Conservation (phyloP, 2,329 filamentous ascomycete species). For the Sporothrix protearum region DNA sequence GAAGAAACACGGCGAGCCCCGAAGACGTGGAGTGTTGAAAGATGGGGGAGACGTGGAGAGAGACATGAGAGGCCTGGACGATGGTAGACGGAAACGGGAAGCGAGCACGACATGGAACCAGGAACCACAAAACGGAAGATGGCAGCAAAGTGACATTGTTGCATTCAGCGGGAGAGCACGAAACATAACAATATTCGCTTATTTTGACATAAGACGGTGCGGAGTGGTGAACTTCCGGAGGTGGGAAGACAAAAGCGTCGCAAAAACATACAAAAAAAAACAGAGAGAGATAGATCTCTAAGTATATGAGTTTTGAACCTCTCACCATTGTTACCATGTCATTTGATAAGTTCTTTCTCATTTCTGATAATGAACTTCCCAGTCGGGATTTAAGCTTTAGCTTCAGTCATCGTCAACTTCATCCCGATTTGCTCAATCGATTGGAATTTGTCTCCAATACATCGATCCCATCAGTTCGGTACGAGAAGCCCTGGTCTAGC, state of each 20-base stretch:
- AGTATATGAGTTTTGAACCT: too few relatives aligned
- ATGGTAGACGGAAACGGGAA: background rate
- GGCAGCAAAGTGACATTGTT: background rate
- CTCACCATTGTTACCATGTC: too few relatives aligned
- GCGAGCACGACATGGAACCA: conserved; percentile 10
- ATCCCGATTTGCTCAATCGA: background rate
- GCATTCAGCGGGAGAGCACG: background rate
- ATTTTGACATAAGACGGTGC: background rate
- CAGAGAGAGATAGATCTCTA: too few relatives aligned
- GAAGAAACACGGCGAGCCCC: conserved; percentile 6
- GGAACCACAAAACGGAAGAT: background rate
- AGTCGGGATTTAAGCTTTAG: background rate
- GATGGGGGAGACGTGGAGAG: background rate
- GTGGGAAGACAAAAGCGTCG: too few relatives aligned
- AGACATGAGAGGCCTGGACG: background rate
- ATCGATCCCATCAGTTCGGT: background rate
- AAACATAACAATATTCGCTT: background rate
- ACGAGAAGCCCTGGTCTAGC: background rate
- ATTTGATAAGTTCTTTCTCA: background rate
- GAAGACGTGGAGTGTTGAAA: background rate
- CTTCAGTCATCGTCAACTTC: background rate
- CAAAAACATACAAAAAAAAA: too few relatives aligned
- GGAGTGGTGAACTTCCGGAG: background rate
- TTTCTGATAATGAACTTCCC: background rate
- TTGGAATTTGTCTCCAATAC: background rate